These are phyloP conservation scores for Candida nanaspora DNA, from an alignment of 805 yeast species.

Conservation along the genomic window DNA sequence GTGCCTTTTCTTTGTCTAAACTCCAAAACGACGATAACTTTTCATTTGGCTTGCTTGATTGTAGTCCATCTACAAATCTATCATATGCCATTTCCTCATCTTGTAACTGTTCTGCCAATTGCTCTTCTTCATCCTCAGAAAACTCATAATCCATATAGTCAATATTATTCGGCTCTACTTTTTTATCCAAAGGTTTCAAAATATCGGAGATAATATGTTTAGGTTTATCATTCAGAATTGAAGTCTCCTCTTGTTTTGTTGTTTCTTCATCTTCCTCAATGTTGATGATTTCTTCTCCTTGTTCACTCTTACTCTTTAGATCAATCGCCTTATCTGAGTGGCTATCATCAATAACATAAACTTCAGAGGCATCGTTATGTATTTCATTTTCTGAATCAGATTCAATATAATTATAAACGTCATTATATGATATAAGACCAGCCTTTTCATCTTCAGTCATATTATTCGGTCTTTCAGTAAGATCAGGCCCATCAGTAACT, in stretches of 20 bases:
- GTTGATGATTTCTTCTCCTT: too few relatives aligned
- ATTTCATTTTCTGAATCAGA: constrained; percentile 2
- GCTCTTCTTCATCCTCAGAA: constrained; percentile 72
- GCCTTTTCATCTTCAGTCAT: constrained; percentile 35
- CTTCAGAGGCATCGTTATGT: neutral
- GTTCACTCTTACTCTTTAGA: too few relatives aligned
- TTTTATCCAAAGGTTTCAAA: too few relatives aligned
- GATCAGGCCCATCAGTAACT: neutral
- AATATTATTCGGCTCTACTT: too few relatives aligned
- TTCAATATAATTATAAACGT: constrained; percentile 30
- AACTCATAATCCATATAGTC: constrained; percentile 47
- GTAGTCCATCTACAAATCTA: constrained; percentile 41
- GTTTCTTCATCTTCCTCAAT: too few relatives aligned
- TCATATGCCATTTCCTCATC: constrained; percentile 72
- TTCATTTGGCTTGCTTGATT: constrained; percentile 4
- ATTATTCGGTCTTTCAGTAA: neutral
- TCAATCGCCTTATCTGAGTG: too few relatives aligned
- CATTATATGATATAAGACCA: constrained; percentile 46
- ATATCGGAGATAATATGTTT: too few relatives aligned
- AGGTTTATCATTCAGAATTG: too few relatives aligned
- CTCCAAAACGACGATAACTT: constrained; percentile 18
- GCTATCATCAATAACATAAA: neutral
- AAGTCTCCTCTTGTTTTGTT: too few relatives aligned
- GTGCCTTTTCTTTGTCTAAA: constrained; percentile 34
- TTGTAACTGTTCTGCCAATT: constrained; percentile 51